These are phyloP conservation scores for Candida tammaniensis DNA, from an alignment of 805 yeast species.

Conservation along the genomic window DNA sequence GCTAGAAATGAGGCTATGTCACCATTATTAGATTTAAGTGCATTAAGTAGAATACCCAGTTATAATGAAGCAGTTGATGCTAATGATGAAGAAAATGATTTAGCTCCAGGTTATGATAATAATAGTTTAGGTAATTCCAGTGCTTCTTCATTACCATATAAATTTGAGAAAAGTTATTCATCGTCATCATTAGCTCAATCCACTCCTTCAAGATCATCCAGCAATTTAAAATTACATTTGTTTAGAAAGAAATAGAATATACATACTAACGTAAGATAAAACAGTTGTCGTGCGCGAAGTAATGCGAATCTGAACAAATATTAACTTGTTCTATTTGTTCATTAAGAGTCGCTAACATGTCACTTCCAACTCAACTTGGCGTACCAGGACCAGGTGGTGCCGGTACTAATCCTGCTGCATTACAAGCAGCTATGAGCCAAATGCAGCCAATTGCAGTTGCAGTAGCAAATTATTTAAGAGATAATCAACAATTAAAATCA, in stretches of 20 bases:
- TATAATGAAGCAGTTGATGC: slow-evolving; percentile 38
- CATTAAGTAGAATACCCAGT: slow-evolving; percentile 34
- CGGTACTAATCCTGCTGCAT: slow-evolving; percentile 7
- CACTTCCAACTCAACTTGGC: slow-evolving; percentile 15
- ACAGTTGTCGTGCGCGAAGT: neutral
- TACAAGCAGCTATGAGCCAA: slow-evolving; percentile 14
- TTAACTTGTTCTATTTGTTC: neutral
- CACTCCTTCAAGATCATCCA: slow-evolving; percentile 4
- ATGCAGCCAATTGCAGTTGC: slow-evolving; percentile 56
- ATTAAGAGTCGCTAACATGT: slow-evolving; percentile 7
- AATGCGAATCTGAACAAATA: neutral
- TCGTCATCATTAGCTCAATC: slow-evolving; percentile 2
- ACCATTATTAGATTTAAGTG: slow-evolving; percentile 19
- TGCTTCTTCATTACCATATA: slow-evolving; percentile 4
- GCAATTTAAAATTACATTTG: slow-evolving; percentile 6
- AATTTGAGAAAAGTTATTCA: slow-evolving; percentile 2
- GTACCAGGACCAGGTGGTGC: slow-evolving; percentile 4
- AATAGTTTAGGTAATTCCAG: neutral
- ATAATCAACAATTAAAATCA: slow-evolving; percentile 66
- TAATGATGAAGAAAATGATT: slow-evolving; percentile 26
- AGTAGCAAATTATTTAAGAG: slow-evolving; percentile 69
- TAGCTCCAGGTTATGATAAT: slow-evolving; percentile 21
- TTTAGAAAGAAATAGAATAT: slow-evolving; percentile 5
- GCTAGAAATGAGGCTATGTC: slow-evolving; percentile 1
- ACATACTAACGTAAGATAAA: too few relatives aligned